phyloP scores from a whole-genome alignment of 345 rosid genomes.

The Diplotaxis tenuifolia region DNA sequence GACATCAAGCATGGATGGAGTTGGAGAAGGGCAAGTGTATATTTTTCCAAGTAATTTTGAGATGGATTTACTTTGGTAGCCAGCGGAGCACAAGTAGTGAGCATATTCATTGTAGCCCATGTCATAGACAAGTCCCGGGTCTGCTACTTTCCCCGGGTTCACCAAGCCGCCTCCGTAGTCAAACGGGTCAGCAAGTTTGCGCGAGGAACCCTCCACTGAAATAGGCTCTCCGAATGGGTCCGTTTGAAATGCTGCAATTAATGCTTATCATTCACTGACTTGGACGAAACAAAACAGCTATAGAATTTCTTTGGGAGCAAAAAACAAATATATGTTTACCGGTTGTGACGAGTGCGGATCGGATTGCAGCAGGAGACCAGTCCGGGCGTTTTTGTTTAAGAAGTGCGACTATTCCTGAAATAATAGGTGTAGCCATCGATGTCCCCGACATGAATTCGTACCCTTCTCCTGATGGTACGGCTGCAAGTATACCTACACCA shows the following conservation, averaged over 20 bases:
- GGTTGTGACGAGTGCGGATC: slow-evolving; percentile 65
- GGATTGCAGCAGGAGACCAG: too few species aligned
- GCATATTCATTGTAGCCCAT: too few species aligned
- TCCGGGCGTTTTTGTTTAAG: too few species aligned
- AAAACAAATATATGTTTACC: slow-evolving; percentile 4
- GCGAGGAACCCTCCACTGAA: slow-evolving; percentile 54
- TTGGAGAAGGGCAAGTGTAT: slow-evolving; percentile 47
- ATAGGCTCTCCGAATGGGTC: slow-evolving; percentile 49
- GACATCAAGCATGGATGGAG: too few species aligned
- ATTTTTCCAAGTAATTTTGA: slow-evolving; percentile 41
- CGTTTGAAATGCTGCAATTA: too few species aligned
- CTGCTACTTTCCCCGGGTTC: too few species aligned
- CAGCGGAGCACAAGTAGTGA: slow-evolving; percentile 61
- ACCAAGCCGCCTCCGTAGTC: slow-evolving; percentile 69
- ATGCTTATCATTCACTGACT: neutral
- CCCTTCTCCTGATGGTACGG: slow-evolving; percentile 13
- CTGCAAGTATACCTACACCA: slow-evolving; percentile 65
- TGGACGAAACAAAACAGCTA: too few species aligned
- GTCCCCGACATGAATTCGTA: slow-evolving; percentile 38
- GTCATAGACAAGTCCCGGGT: too few species aligned
- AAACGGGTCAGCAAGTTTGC: slow-evolving; percentile 57
- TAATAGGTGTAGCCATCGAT: slow-evolving; percentile 59
- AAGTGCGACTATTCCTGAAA: slow-evolving; percentile 64
- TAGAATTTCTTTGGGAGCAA: neutral
- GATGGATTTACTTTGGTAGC: slow-evolving; percentile 52